Conservation (phyloP, 2,329 filamentous ascomycete species). For the Penicillium sumatraense region DNA sequence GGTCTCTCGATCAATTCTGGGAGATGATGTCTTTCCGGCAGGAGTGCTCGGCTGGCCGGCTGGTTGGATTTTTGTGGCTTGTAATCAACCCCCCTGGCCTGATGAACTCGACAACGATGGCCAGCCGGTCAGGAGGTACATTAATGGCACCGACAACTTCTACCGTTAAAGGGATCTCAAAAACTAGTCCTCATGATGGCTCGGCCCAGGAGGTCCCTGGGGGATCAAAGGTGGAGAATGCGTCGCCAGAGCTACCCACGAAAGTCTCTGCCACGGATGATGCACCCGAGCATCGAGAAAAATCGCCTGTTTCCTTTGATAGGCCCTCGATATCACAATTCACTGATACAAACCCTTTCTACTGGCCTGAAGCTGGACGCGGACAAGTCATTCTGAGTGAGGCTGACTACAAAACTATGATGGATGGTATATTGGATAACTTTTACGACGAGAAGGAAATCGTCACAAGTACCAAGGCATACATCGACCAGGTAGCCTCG, state of each 20-base stretch:
- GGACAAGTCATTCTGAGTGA: slow-evolving; percentile 43
- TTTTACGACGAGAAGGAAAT: slow-evolving; percentile 48
- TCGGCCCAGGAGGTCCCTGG: not conserved
- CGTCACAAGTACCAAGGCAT: slow-evolving; percentile 45
- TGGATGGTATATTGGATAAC: slow-evolving; percentile 45
- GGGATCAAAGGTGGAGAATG: not conserved
- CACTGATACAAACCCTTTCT: slow-evolving; percentile 32
- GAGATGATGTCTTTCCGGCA: slow-evolving; percentile 97
- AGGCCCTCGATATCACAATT: slow-evolving; percentile 1
- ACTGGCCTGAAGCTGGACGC: slow-evolving; percentile 39
- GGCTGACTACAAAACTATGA: slow-evolving; percentile 45
- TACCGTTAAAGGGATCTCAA: not conserved
- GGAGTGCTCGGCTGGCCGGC: slow-evolving; percentile 88
- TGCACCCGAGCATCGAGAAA: not conserved
- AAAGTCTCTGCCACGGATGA: not conserved
- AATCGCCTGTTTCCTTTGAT: slow-evolving; percentile 7
- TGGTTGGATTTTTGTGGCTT: slow-evolving; percentile 95
- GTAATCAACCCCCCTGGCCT: slow-evolving; percentile 70
- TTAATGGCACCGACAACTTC: not conserved
- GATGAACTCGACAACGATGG: slow-evolving; percentile 40
- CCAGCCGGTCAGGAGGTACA: slow-evolving; percentile 24
- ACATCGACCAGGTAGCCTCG: slow-evolving; percentile 47
- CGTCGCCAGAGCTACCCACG: not conserved
- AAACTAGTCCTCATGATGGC: not conserved
- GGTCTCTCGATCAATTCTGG: slow-evolving; percentile 90